Conservation (phyloP, 257 asterid species). For the Anisodus acutangulus region DNA sequence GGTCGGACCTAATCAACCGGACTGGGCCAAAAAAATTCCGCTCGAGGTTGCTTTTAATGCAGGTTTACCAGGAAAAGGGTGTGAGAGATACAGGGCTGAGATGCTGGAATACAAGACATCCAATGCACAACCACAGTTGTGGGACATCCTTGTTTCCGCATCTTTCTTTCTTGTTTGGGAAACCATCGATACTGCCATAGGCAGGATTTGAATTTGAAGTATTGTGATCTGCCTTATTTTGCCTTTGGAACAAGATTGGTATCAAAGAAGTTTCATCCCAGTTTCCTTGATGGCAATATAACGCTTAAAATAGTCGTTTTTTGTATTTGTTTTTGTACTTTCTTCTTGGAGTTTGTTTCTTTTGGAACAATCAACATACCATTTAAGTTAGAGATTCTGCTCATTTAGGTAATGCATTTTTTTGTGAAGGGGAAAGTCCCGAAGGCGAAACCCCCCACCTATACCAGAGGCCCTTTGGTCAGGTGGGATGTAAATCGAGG, state of each 20-base stretch:
- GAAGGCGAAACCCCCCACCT: too few species aligned
- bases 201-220: neutral
- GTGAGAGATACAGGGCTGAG: slow-evolving; percentile 82
- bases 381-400: neutral
- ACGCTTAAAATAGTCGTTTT: neutral
- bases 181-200: neutral
- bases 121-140: slow-evolving; percentile 40
- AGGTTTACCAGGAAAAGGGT: slow-evolving; percentile 92
- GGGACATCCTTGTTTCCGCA: slow-evolving; percentile 14
- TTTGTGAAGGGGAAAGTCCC: too few species aligned
- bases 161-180: slow-evolving; percentile 15
- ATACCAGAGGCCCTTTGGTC: too few species aligned
- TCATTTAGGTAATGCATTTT: neutral
- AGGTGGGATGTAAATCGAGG: too few species aligned
- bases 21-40: too few species aligned
- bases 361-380: neutral
- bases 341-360: neutral
- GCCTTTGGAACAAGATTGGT: neutral
- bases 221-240: neutral
- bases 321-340: too few species aligned
- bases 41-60: slow-evolving; percentile 37
- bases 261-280: neutral
- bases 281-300: neutral
- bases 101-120: slow-evolving; percentile 78
- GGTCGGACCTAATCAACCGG: too few species aligned